Base-by-base conservation (phyloP, 192 early-diverging fungal species). In the Mortierella alpina region DNA sequence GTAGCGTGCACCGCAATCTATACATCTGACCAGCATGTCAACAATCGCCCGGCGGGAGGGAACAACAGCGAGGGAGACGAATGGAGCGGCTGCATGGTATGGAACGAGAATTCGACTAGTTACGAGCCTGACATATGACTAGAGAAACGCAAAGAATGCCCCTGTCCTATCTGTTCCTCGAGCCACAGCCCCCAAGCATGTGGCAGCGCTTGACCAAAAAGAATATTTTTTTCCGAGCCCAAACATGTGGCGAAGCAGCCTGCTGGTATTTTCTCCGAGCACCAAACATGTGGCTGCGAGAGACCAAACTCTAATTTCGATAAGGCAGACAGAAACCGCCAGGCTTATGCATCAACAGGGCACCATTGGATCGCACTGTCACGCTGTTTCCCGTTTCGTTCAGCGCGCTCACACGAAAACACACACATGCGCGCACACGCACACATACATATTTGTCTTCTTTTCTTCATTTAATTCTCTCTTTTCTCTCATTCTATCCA, bases 21-120 rank as follows among this genome's bases (percentile, higher is more conserved):
- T 41, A 58, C 56, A 58, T 59, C 39, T 59, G 58, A 42, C 58
- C 58, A n/a, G 39, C 31, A 17, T 7, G 57, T 59, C 39, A 59
- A 13, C 31, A 14, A 56, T 23, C 20, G 20, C 53, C n/a, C 15
- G 8, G n/a, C 0, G 58, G 9, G 12, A 10, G 6, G n/a, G 4
- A 41, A 59, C 18, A 58, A 39, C 6, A 7, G n/a, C 0, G 42
- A 11, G 53, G 5, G 39, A 59, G 57, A 41, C 15, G 40, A 6
- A n/a, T 59, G 7, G 14, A 42, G 31, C 1, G 31, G 31, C 3
- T 31, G 31, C 31, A 31, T 31, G 31, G 31, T 31, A 31, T 31
- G 31, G 1, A 3, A 31, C 3, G 31, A 31, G 31, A 1, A 31
- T 31, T 31, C 31, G 31, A 3, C 31, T 31, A 31, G 31, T 3